A percentile compares a stretch with the other conserved stretches of the same genome.
These are phyloP conservation scores for Thalassiosira profunda DNA, from an alignment of 108 stramenopile species.

Conservation along the genomic window DNA sequence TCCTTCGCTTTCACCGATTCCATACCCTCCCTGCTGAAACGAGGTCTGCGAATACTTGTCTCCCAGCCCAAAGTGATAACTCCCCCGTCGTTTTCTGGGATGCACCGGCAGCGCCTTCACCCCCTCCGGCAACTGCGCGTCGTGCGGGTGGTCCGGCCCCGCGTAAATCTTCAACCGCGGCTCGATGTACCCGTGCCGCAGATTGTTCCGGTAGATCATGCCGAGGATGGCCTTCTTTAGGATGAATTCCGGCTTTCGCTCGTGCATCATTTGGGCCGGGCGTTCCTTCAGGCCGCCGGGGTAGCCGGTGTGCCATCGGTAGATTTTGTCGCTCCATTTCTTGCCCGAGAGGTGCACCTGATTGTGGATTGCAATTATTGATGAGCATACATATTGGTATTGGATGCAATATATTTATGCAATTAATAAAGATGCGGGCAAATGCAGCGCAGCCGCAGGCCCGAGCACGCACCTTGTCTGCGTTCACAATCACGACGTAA, in stretches of 20 bases:
- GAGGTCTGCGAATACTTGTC: slow-evolving; percentile 47
- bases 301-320: slow-evolving; percentile 96
- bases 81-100: slow-evolving; percentile 60
- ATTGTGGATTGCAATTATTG: not conserved
- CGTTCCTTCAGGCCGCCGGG: slow-evolving; percentile 95
- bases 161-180: slow-evolving; percentile 84
- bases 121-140: slow-evolving; percentile 69
- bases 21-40: slow-evolving; percentile 33
- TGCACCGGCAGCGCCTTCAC: slow-evolving; percentile 20
- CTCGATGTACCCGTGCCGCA: slow-evolving; percentile 83
- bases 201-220: slow-evolving; percentile 86
- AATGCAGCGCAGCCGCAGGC: too few relatives aligned
- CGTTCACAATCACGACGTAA: slow-evolving; percentile 94
- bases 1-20: not conserved
- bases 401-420: not conserved
- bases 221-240: slow-evolving; percentile 87
- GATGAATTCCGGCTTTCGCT: slow-evolving; percentile 82
- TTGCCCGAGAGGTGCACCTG: slow-evolving; percentile 92
- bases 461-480: slow-evolving; percentile 81
- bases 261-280: slow-evolving; percentile 81
- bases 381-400: not conserved
- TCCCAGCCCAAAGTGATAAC: slow-evolving; percentile 76
- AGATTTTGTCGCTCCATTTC: slow-evolving; percentile 93
- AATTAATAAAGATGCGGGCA: not conserved
- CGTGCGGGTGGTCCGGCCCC: slow-evolving; percentile 83